Conservation (phyloP, 1,139 yeast genomes). For the Taiozyma sp. region DNA sequence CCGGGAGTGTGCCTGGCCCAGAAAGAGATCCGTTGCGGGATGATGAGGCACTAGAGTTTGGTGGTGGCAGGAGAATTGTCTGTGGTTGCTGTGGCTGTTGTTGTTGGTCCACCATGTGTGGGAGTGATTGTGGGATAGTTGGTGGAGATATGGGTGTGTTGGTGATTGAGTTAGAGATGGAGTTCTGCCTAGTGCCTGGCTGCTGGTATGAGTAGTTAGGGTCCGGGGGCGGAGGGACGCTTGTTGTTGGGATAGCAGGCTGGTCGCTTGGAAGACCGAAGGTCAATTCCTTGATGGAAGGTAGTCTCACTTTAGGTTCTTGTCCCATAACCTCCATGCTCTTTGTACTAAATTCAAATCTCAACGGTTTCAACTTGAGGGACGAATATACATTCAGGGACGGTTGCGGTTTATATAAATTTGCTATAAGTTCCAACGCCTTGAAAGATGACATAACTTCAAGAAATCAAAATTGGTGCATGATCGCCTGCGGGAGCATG, state of each 20-base stretch:
- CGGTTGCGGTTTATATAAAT: neutral
- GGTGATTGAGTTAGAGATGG: neutral
- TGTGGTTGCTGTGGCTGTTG: neutral
- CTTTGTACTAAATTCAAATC: neutral
- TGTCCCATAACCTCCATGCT: neutral
- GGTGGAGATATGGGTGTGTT: neutral
- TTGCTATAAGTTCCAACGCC: neutral
- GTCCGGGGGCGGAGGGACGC: neutral
- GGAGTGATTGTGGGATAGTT: neutral
- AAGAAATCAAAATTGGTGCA: neutral
- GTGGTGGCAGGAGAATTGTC: neutral
- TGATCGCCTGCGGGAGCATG: neutral
- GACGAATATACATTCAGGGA: neutral
- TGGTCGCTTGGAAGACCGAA: slow-evolving; percentile 3
- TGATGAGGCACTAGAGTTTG: neutral
- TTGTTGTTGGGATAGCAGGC: neutral
- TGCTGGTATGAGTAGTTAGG: neutral
- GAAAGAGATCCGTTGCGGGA: neutral
- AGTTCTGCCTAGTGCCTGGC: neutral
- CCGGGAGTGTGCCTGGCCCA: neutral
- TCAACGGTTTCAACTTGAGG: neutral
- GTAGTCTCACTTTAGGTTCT: slow-evolving; percentile 4
- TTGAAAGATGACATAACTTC: neutral
- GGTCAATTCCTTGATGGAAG: slow-evolving; percentile 7
- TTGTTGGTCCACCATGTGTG: neutral